Evolutionary conservation across 495 filamentous ascomycete genomes (phyloP).

Genomic region (Talaromyces liani): DNA sequence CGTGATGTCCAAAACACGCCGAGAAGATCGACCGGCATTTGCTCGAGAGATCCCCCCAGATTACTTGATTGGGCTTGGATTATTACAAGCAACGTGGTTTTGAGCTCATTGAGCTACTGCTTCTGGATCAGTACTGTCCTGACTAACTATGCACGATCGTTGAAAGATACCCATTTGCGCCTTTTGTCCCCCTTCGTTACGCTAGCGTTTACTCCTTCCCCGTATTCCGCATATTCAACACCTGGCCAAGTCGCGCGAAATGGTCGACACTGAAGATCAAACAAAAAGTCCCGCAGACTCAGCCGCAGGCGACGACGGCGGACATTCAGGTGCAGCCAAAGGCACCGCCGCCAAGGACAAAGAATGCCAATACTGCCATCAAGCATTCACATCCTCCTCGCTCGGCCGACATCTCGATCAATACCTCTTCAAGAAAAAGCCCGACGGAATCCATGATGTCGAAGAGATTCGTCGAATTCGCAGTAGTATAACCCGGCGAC

Average conservation of each 20-base stretch:
- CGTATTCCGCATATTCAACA: background rate
- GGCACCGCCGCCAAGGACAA: conserved; percentile 62
- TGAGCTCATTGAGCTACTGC: background rate
- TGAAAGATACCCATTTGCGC: background rate
- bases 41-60: background rate
- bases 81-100: background rate
- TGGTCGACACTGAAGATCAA: background rate
- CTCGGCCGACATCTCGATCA: conserved; percentile 88
- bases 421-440: conserved; percentile 82
- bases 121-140: background rate
- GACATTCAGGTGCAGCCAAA: conserved; percentile 24
- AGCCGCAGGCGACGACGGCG: conserved; percentile 29
- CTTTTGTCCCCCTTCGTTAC: background rate
- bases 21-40: background rate
- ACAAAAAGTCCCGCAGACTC: conserved; percentile 40
- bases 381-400: conserved; percentile 83
- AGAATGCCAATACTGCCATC: conserved; percentile 75
- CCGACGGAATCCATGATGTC: conserved; percentile 82
- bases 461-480: conserved; percentile 77
- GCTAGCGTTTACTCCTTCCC: background rate
- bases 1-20: background rate
- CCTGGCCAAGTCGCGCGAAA: background rate
- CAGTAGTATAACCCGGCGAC: conserved; percentile 73
- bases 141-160: background rate
- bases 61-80: background rate